Percentiles rank a stretch among this genome's conserved stretches.
phyloP scores from a whole-genome alignment of 352 stramenopile species.

The Globisporangium nunn region DNA sequence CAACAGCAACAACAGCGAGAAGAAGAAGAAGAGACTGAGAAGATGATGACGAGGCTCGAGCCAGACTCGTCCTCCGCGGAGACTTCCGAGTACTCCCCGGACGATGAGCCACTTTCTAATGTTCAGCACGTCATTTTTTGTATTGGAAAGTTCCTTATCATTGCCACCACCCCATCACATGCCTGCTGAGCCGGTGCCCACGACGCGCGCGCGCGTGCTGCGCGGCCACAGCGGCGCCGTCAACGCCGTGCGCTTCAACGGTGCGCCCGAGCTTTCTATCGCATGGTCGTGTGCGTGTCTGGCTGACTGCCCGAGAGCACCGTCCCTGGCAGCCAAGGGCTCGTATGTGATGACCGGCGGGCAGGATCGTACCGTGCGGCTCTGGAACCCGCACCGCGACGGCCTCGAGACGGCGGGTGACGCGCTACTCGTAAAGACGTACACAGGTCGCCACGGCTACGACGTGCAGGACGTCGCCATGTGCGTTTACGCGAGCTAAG shows the following conservation, averaged over 20 bases:
- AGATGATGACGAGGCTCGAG: not conserved
- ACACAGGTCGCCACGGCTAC: conserved; percentile 81
- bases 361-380: conserved; percentile 78
- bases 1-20: conserved; percentile 4
- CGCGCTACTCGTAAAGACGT: conserved; percentile 79
- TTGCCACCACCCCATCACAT: not conserved
- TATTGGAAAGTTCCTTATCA: not conserved
- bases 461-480: conserved; percentile 88
- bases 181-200: conserved; percentile 19
- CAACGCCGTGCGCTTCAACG: conserved; percentile 78
- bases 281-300: too few relatives aligned
- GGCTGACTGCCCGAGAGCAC: not conserved
- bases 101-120: too few relatives aligned
- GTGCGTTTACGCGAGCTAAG: conserved; percentile 12
- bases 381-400: conserved; percentile 86
- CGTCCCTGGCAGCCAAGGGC: conserved; percentile 49
- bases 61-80: conserved; percentile 25
- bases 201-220: conserved; percentile 39
- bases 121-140: not conserved
- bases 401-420: conserved; percentile 44
- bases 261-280: conserved; percentile 14
- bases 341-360: conserved; percentile 88
- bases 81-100: too few relatives aligned
- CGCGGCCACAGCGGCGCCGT: conserved; percentile 62
- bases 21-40: conserved; percentile 7